Evolutionary conservation across 768 basidiomycete species (phyloP), one percentile per base, ranked within the genome.

Genomic region (Chalciporus chontae): DNA sequence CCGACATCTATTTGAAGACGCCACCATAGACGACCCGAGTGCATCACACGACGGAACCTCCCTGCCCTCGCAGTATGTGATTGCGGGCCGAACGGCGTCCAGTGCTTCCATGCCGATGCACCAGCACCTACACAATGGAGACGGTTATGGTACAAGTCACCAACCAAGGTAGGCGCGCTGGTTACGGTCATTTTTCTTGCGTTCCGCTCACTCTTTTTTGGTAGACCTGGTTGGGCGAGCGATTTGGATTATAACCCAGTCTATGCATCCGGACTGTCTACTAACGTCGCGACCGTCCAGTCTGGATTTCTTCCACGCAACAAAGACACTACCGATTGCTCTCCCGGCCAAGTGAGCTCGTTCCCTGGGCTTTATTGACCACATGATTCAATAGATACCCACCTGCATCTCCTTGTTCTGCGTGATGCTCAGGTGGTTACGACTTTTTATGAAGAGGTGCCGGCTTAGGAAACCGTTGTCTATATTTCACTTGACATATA

Each of bases 191-290:
- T 15, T 8, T 32, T 43, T 41, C 23, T 43, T 4, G 27, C 3
- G 3, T 24, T 18, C 26, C n/a, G 11, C 45, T 57, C 4, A 49
- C 49, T 40, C 34, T 18, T 15, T 2, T 21, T 24, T 13, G 36
- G 8, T 17, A 57, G 57, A 39, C 31, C 40, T 31, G 40, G 51
- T 32, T 62, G 55, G 54, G 53, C 52, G n/a, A 47, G 47, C 18
- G 60, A 63, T 32, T 63, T 63, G 63, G 39, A 55, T n/a, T 43
- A 45, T 9, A 50, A 56, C 32, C 29, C 51, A 18, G 1, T 8
- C n/a, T 48, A 43, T 42, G 45, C 50, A 44, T 54, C 54, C 45
- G 49, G 48, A 36, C 47, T 43, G 27, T 43, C 43, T 34, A 43
- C 52, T 46, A 43, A 48, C 17, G 27, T 32, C 17, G 8, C 43